These are phyloP conservation scores for Oryza meyeriana DNA, from an alignment of 176 grass and related monocot species.

Conservation along the genomic window DNA sequence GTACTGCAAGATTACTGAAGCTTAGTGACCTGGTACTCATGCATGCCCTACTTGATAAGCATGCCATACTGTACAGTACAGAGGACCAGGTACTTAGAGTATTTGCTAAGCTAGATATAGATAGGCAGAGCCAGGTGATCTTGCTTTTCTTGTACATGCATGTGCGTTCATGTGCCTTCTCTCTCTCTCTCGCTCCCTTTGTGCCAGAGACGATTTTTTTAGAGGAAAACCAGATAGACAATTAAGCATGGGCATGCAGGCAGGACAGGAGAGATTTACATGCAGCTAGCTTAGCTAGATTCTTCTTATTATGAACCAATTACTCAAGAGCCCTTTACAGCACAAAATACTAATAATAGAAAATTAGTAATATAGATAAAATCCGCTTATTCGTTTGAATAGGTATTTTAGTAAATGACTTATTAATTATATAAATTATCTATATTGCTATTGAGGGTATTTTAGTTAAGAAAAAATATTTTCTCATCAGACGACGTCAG, in stretches of 20 bases:
- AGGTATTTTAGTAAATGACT: too few species aligned
- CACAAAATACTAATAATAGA: too few species aligned
- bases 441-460: too few species aligned
- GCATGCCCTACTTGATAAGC: background rate
- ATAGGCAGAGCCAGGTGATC: background rate
- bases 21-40: background rate
- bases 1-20: background rate
- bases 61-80: background rate
- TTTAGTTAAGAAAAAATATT: too few species aligned
- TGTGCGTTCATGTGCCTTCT: background rate
- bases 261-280: background rate
- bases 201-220: background rate
- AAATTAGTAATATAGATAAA: too few species aligned
- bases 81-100: background rate
- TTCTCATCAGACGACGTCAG: too few species aligned
- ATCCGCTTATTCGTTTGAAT: too few species aligned
- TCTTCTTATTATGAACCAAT: too few species aligned
- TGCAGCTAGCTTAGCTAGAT: too few species aligned
- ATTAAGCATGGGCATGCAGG: background rate
- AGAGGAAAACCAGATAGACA: too few species aligned
- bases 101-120: background rate
- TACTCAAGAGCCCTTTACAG: too few species aligned
- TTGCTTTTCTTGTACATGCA: background rate
- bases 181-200: background rate
- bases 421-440: too few species aligned